phyloP scores from a whole-genome alignment of 441 rosid genomes.

The Pelargonium australe region DNA sequence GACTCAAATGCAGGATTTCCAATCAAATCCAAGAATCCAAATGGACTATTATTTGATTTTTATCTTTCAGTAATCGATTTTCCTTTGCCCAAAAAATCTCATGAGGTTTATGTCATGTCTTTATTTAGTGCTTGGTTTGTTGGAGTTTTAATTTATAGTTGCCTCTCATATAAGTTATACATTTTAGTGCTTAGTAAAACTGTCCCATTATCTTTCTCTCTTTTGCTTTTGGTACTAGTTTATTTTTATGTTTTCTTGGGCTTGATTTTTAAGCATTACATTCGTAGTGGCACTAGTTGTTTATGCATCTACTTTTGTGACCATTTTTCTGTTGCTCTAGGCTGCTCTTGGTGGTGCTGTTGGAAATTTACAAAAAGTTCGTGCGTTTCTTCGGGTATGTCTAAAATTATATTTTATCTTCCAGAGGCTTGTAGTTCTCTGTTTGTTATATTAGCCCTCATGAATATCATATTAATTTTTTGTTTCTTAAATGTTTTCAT shows the following conservation, averaged over 20 bases:
- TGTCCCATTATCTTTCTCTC: background rate
- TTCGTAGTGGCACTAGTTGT: background rate
- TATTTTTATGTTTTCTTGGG: conserved; percentile 9
- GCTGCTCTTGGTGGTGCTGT: conserved; percentile 97
- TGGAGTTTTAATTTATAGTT: background rate
- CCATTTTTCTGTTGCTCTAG: conserved; percentile 29
- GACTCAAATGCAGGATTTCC: no score
- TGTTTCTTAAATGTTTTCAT: conserved; percentile 17
- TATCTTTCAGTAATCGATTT: no score
- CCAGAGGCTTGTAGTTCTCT: conserved; percentile 5
- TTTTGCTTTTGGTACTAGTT: background rate
- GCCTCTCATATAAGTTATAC: background rate
- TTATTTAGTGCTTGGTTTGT: background rate
- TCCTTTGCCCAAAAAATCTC: no score
- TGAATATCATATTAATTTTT: no score
- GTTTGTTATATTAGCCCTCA: conserved; percentile 13
- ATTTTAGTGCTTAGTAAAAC: background rate
- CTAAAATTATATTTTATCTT: background rate
- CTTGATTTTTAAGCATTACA: background rate
- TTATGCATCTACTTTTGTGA: conserved; percentile 12
- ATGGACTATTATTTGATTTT: no score
- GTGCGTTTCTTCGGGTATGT: conserved; percentile 90
- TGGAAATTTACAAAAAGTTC: conserved; percentile 87
- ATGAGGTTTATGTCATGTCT: no score
- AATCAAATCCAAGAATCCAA: no score